Evolutionary conservation across 371 early-diverging fungal genomes (phyloP), one percentile per base, ranked within the genome.

Genomic region (Homolaphlyctis polyrhiza): DNA sequence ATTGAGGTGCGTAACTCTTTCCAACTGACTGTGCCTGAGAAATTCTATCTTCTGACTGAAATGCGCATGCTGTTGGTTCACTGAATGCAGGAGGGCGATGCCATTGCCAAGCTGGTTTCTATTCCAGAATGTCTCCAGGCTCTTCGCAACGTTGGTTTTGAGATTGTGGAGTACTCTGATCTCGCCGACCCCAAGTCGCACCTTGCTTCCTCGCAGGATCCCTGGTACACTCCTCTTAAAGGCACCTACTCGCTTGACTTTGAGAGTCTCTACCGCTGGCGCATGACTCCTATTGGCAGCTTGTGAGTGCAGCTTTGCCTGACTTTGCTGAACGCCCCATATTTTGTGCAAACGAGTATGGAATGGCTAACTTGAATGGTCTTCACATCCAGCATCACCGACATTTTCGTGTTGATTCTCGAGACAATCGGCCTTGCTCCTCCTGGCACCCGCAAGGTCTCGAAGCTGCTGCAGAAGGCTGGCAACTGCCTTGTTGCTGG

Each of bases 171-270:
- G 62, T 74, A 84, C 60, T 62, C 72, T 48, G 94, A 94, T 60
- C 61, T 94, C 63, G 90, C 91, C 50, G 74, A 76, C 36, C 76
- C 69, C 32, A 69, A 74, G 36, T 68, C 74, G 35, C 75, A 72
- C 48, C 47, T 82, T 23, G 83, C 83, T 27, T 86, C 85, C 67
- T 70, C 72, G 13, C 58, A 84, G 50, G 73, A 88, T 66, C 83
- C 89, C 11, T 96, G 94, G 94, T 93, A 89, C 68, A 74, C 79
- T 49, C 90, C 93, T 60, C 81, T 96, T 58, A 84, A 89, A 50
- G 74, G 71, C 47, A 61, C 33, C 73, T 71, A 66, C 66, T 34
- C 62, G 21, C 34, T 78, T 23, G 63, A 72, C 45, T n/a, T 67
- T 49, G 69, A 71, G 35, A 57, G 68, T 34, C 49, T 73, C 21